Conservation (phyloP, 305 asterid genomes). For the Andrographis paniculata region DNA sequence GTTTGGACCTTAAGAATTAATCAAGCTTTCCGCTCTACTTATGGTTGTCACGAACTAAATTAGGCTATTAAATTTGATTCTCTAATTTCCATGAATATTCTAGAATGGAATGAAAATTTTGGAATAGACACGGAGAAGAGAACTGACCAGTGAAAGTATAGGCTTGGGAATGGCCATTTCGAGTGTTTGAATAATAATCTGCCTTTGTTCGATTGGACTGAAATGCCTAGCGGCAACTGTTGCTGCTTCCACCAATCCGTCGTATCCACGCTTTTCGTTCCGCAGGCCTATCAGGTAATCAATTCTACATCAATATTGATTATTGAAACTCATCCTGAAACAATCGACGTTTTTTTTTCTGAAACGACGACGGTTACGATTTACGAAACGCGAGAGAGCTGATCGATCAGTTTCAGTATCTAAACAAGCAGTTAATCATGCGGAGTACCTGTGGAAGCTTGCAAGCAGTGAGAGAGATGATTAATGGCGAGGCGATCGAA, state of each 20-base stretch:
- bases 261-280: conserved; percentile 53
- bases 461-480: conserved; percentile 59
- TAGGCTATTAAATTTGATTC: too few relatives aligned
- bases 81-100: too few relatives aligned
- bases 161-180: conserved; percentile 56
- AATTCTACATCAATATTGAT: neutral
- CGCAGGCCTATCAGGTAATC: conserved; percentile 39
- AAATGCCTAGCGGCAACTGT: conserved; percentile 37
- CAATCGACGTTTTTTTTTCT: too few relatives aligned
- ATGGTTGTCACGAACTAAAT: too few relatives aligned
- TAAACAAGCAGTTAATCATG: too few relatives aligned
- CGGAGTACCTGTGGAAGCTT: conserved; percentile 81
- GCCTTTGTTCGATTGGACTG: conserved; percentile 35
- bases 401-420: neutral
- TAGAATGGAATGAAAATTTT: too few relatives aligned
- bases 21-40: too few relatives aligned
- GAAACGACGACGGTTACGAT: too few relatives aligned
- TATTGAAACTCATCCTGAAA: too few relatives aligned
- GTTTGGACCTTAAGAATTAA: too few relatives aligned
- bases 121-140: too few relatives aligned
- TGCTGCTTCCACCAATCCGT: conserved; percentile 68
- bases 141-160: conserved; percentile 59
- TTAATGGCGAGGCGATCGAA: conserved; percentile 68
- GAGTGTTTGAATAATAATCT: conserved; percentile 42
- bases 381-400: too few relatives aligned